Base-by-base conservation (phyloP, 2,329 filamentous ascomycete genomes). In the Furcasterigmium sp. region DNA sequence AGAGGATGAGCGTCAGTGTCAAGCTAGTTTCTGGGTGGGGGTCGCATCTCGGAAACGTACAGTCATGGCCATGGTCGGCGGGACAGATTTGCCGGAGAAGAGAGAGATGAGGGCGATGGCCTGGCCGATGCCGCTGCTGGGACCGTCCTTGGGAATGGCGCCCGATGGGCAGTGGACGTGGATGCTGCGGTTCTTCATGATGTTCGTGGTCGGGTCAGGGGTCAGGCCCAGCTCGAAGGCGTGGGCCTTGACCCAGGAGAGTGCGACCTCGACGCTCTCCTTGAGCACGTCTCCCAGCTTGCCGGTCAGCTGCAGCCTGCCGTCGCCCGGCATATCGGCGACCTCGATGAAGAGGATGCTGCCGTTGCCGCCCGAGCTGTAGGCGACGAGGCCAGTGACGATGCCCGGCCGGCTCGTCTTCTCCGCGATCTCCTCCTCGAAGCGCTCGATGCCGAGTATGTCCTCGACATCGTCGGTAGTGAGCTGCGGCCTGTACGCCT, bases 321-420 rank as follows among this genome's bases (percentile, higher is more conserved):
- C 93, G 44, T 80, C 84, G 35, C 93, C 93, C 1, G 93, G 93
- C 90, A 97, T 97, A 59, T 95, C 91, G 10, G 91, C 89, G 36
- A 96, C 89, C 67, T 98, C 93, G 55, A 98, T 98, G 72, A 98
- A 98, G 44, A 98, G 76, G 56, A 98, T 98, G 59, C 87, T 91
- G 49, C 93, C 93, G 62, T 96, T 91, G 38, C 90, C 90, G 39
- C 93, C 91, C 4, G 85, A 86, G 57, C 85, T 89, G 69, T 96
- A 98, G 8, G 93, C 93, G 14, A 98, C 93, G 25, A 98, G 82
- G 13, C 93, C 93, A 0, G 93, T 98, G 29, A 98, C 91, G 44
- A 98, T 87, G 44, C 93, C 93, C 2, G 93, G 91, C 15, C 90
- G 82, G 52, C 78, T 75, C 60, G 80, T 80, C 58, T 87, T 89